Base-by-base conservation (phyloP, 441 rosid species). In the Eruca vesicaria region DNA sequence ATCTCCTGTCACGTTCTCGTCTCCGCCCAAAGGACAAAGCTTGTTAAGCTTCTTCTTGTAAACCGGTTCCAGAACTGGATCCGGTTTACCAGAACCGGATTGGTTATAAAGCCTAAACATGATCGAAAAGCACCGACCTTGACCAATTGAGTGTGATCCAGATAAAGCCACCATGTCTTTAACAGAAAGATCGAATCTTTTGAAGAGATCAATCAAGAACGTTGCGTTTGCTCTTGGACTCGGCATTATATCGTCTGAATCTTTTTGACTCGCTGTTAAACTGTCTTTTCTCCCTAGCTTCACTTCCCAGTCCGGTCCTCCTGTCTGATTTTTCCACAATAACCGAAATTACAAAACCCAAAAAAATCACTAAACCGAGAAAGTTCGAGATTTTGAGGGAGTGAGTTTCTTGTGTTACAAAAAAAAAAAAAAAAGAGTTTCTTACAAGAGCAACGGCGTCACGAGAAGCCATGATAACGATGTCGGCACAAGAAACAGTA, bases 231-330 rank as follows among this genome's bases (percentile, higher is more conserved):
- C 89, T 84, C 98, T 87, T 33, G 99, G 99, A 66, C 97, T 95
- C 15, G 99, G 98, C 96, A 95, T 93, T 64, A 93, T 80, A 18
- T 83, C 74, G 80, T 85, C 80, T 0, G 99, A 78, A 71, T 93
- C 96, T 77, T 85, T 56, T 57, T 91, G 97, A 76, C 93, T 91
- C 0, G 99, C 94, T 16, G 87, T 87, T 66, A 96, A 79, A 82
- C 98, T 96, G 77, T 96, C 98, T 79, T 41, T 29, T 38, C 99
- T 87, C 38, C 98, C 99, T 19, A 96, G 76, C 80, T 81, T 91
- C 85, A 93, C 99, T 35, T 82, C 92, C 99, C 99, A 93, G 38
- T 78, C 75, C 1, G 99, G 98, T 66, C 98, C 99, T 70, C 99
- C 97, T 14, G 85, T 95, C 98, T 92, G 77, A 15, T 79, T 57